Percentiles rank a stretch among this genome's conserved stretches.
Conservation (phyloP, 2,329 filamentous ascomycete species). For the Colletotrichum plurivorum region DNA sequence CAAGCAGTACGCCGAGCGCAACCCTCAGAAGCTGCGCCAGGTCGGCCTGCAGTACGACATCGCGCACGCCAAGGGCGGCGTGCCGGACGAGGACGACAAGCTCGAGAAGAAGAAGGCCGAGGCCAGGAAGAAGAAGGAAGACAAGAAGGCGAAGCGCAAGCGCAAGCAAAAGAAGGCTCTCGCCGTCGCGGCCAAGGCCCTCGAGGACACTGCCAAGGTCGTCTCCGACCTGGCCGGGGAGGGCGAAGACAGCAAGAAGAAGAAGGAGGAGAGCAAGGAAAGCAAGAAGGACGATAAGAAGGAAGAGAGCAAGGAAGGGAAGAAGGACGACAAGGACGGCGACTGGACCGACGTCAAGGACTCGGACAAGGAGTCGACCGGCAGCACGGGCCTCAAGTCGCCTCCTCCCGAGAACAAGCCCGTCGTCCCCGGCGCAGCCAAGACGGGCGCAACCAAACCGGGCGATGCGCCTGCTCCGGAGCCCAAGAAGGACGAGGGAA, state of each 20-base stretch:
- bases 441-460: slow-evolving; percentile 7
- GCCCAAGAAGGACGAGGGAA: slow-evolving; percentile 27
- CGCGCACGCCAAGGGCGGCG: slow-evolving; percentile 71
- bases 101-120: slow-evolving; percentile 47
- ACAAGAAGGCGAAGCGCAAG: slow-evolving; percentile 45
- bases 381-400: slow-evolving; percentile 17
- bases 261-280: slow-evolving; percentile 38
- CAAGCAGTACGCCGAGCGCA: slow-evolving; percentile 56
- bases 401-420: not conserved
- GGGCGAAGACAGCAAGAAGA: slow-evolving; percentile 36
- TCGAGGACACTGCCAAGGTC: slow-evolving; percentile 43
- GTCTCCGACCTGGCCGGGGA: slow-evolving; percentile 30
- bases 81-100: slow-evolving; percentile 63
- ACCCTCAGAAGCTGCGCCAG: slow-evolving; percentile 75
- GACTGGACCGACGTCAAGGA: slow-evolving; percentile 29
- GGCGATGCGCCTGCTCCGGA: slow-evolving; percentile 9
- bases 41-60: slow-evolving; percentile 73
- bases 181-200: slow-evolving; percentile 30
- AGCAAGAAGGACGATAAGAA: slow-evolving; percentile 41
- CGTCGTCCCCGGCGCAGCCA: not conserved
- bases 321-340: slow-evolving; percentile 36
- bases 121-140: slow-evolving; percentile 47
- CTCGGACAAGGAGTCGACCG: slow-evolving; percentile 22
- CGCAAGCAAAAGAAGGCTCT: slow-evolving; percentile 35
- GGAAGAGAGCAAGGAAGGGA: slow-evolving; percentile 41